A percentile compares a stretch with the other conserved stretches of the same genome.
These are phyloP conservation scores for Sistotremastrum niveocremeum DNA, from an alignment of 768 basidiomycete species.

Conservation along the genomic window DNA sequence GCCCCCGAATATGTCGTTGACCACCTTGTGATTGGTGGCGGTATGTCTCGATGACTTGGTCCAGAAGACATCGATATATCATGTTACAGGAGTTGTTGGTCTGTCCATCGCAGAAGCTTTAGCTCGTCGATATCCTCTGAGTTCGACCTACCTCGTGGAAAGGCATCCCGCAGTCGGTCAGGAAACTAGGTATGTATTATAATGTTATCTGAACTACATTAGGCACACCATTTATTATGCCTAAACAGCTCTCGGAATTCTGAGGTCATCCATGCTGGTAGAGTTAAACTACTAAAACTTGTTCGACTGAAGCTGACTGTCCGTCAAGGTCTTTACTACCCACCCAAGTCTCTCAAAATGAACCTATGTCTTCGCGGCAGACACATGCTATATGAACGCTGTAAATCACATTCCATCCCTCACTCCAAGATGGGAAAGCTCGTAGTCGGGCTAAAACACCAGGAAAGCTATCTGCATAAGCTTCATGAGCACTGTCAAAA, in stretches of 20 bases:
- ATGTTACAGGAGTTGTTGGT: conserved; percentile 58
- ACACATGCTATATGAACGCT: conserved; percentile 69
- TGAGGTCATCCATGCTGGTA: conserved; percentile 88
- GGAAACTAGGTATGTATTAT: conserved; percentile 56
- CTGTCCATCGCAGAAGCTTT: conserved; percentile 75
- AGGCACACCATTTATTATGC: conserved; percentile 1
- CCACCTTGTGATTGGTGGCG: conserved; percentile 81
- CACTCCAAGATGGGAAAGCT: conserved; percentile 76
- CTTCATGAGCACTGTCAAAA: conserved; percentile 50
- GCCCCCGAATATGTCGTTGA: conserved; percentile 64
- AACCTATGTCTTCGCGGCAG: conserved; percentile 77
- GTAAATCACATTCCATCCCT: conserved; percentile 47
- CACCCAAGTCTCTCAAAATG: conserved; percentile 71
- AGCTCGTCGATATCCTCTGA: conserved; percentile 43
- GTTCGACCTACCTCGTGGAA: conserved; percentile 73
- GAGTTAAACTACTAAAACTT: conserved; percentile 10
- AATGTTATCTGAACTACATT: neutral
- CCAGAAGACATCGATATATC: neutral
- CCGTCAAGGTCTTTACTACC: conserved; percentile 69
- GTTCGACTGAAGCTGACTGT: neutral
- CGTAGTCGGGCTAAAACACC: conserved; percentile 61
- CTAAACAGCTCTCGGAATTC: conserved; percentile 72
- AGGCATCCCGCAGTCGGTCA: conserved; percentile 62
- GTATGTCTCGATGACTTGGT: conserved; percentile 20
- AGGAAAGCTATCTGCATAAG: conserved; percentile 54